Evolutionary conservation across 106 monocot species (phyloP).

Genomic region (Dendrobium officinale): DNA sequence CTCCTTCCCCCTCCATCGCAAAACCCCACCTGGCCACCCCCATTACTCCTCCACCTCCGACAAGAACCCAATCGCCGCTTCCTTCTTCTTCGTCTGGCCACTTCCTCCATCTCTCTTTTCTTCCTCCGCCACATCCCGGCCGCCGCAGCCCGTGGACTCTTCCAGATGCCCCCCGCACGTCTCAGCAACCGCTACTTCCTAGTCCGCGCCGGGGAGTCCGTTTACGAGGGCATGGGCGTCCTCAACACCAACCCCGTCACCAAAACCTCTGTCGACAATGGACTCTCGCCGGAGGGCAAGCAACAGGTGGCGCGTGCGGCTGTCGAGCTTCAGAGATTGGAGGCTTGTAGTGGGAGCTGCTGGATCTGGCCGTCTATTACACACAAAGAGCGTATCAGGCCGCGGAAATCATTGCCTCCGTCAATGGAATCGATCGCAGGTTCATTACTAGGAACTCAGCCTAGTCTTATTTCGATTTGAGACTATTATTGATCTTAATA

Average conservation of each 20-base stretch:
- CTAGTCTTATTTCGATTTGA: no score
- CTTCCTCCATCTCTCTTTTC: slow-evolving; percentile 6
- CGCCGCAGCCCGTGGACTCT: slow-evolving; percentile 35
- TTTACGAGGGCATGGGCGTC: no score
- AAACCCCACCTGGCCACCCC: not conserved
- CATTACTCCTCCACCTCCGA: not conserved
- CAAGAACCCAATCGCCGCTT: not conserved
- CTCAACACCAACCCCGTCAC: no score
- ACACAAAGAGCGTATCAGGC: slow-evolving; percentile 80
- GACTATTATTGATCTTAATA: no score
- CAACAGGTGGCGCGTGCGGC: slow-evolving; percentile 49
- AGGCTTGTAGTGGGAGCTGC: slow-evolving; percentile 85
- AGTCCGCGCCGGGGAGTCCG: no score
- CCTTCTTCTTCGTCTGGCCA: slow-evolving; percentile 12
- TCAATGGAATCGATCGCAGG: slow-evolving; percentile 72
- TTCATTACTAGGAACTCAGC: slow-evolving; percentile 2
- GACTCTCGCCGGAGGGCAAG: slow-evolving; percentile 58
- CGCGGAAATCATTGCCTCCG: slow-evolving; percentile 83
- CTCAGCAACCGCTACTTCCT: no score
- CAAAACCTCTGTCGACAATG: slow-evolving; percentile 89
- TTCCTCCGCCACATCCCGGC: slow-evolving; percentile 2
- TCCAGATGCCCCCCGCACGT: no score
- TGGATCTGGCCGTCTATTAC: slow-evolving; percentile 98
- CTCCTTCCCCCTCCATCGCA: slow-evolving; percentile 7
- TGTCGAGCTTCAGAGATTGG: slow-evolving; percentile 47